Base-by-base conservation (phyloP, 495 filamentous ascomycete species). In the Echria macrotheca region DNA sequence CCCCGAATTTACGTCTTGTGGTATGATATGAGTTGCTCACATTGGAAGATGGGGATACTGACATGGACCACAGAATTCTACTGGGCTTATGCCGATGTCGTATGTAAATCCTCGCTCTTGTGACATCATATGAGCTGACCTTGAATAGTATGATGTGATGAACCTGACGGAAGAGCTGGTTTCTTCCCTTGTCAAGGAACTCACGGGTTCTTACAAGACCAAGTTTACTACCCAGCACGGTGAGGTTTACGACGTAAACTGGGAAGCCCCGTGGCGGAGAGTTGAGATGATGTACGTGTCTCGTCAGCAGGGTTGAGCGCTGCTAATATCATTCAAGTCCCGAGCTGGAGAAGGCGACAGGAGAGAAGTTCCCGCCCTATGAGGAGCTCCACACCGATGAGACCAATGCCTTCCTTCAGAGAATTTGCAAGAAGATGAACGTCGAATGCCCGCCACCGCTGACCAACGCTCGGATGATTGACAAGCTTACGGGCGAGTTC, bases 401-500 rank as follows among this genome's bases (percentile, higher is more conserved):
- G 69, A 88, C 87, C 36, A 85, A 85, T 59, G 81, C 86, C 45
- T 97, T 95, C 78, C 81, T 99, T 57, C 81, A 86, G 73, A 68
- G 71, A 11, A 66, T 97, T 4, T 78, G 91, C 21, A 84, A 90
- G 78, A 94, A 96, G 79, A 84, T 85, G 63, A 85, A 85, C 19
- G 82, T 98, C 14, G 88, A 95, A 11, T 97, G 91, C 75, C 72
- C 89, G 18, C 83, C 91, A 1, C 93, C 93, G 7, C 75, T 86
- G 44, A 99, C 93, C 50, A 96, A 95, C 63, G 85, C 91, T n/a
- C 81, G 94, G 47, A 96, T 97, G 86, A 82, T 98, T 43, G 93
- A 98, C 72, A 95, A 90, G 74, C 80, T 98, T 44, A 91, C 91
- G 15, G 91, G 91, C 49, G 90, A 96, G 58, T 96, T 91, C 69